Percentiles rank a stretch among this genome's conserved stretches.
Conservation (phyloP, 352 stramenopile species). For the Phytophthora colocasiae region DNA sequence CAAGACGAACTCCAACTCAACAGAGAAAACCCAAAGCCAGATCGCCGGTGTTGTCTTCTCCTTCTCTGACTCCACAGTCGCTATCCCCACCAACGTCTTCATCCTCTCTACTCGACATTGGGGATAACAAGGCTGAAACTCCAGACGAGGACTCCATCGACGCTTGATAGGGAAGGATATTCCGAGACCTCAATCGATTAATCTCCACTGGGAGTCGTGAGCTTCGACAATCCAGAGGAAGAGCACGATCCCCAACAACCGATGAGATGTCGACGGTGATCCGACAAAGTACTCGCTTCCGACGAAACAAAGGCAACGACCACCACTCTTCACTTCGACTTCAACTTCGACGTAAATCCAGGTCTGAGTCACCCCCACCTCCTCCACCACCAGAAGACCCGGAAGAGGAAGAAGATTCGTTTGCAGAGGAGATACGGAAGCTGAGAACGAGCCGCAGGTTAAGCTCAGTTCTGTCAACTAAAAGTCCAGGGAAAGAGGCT, state of each 20-base stretch:
- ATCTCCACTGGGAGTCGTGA: constrained; percentile 40
- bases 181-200: constrained; percentile 43
- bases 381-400: constrained; percentile 23
- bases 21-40: constrained; percentile 1
- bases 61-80: constrained; percentile 23
- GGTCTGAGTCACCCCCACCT: constrained; percentile 22
- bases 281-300: constrained; percentile 46
- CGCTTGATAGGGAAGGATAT: constrained; percentile 59
- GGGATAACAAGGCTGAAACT: constrained; percentile 22
- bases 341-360: constrained; percentile 7
- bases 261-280: constrained; percentile 42
- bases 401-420: constrained; percentile 51
- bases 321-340: constrained; percentile 16
- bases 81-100: constrained; percentile 31
- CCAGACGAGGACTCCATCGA: constrained; percentile 51
- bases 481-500: constrained; percentile 22
- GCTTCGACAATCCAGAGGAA: background rate
- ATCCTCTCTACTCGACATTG: constrained; percentile 27
- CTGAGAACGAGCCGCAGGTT: constrained; percentile 33
- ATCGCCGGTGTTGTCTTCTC: constrained; percentile 22
- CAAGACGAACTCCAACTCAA: background rate
- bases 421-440: constrained; percentile 48
- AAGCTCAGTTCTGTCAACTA: constrained; percentile 7
- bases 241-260: constrained; percentile 30
- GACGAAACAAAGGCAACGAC: constrained; percentile 6